Evolutionary conservation across 192 early-diverging fungal genomes (phyloP).

Genomic region (Pilaira anomala): DNA sequence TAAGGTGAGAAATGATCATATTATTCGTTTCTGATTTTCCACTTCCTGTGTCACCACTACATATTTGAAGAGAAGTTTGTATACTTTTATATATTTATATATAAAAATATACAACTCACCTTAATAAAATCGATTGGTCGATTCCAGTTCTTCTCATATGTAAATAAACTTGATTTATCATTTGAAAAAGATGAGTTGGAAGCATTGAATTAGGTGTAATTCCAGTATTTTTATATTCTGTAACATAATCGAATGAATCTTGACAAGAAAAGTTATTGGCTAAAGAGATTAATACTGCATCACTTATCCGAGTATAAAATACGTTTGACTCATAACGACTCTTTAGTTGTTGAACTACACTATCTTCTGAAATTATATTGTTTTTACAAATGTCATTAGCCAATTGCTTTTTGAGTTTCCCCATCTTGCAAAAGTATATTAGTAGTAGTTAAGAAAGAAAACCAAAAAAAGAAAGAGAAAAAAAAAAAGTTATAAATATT

Average conservation of each 20-base stretch:
- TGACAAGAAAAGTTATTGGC: neutral
- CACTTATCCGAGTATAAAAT: conserved; percentile 17
- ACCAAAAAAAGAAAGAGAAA: neutral
- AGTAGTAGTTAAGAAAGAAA: no score
- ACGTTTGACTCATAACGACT: conserved; percentile 15
- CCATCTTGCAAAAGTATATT: neutral
- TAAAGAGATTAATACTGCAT: conserved; percentile 7
- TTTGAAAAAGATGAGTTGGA: conserved; percentile 70
- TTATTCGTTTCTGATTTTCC: conserved; percentile 82
- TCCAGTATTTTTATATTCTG: conserved; percentile 57
- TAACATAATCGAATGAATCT: conserved; percentile 62
- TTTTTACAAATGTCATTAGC: neutral
- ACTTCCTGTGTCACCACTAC: conserved; percentile 79
- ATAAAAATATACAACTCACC: conserved; percentile 17
- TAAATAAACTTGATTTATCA: conserved; percentile 73
- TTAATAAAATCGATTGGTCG: conserved; percentile 47
- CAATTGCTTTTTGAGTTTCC: neutral
- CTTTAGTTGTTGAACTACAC: conserved; percentile 2
- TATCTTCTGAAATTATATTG: neutral
- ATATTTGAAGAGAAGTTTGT: neutral
- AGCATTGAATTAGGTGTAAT: conserved; percentile 35
- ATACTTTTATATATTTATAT: neutral
- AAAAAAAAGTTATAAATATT: neutral
- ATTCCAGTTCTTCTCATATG: conserved; percentile 77
- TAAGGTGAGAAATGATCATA: conserved; percentile 63